Evolutionary conservation across 2,329 filamentous ascomycete genomes (phyloP), one percentile per base, ranked within the genome.

Genomic region (Graphiopsis chlorocephala): DNA sequence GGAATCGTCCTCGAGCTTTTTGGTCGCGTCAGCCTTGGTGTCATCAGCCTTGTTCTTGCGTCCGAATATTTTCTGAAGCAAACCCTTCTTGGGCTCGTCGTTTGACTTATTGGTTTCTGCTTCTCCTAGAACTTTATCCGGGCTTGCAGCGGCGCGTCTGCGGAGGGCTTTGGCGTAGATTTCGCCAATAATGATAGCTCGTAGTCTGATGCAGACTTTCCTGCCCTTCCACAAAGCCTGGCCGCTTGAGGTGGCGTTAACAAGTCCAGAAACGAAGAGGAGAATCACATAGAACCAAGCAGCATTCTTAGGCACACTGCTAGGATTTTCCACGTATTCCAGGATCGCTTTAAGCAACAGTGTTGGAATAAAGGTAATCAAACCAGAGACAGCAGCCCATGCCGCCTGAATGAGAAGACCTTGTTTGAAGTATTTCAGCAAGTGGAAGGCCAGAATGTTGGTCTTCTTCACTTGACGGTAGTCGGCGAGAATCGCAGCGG

Each of bases 271-370:
- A 47, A 93, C 83, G 47, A 96, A 94, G 8, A 99, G 86, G 2
- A 97, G 83, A 55, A 96, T 92, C 55, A 98, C 95, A 72, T 94
- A 97, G 59, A 99, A 87, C 95, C 95, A 99, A 25, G 96, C 88
- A 20, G 97, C 93, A 75, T 95, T 98, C 58, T 85, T 80, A 0
- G 95, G 93, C 0, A 90, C 90, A 3, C 83, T 81, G 0, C 86
- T 83, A 1, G 93, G 93, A 63, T 90, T 83, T 78, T 99, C 93
- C n/a, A 98, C 90, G 73, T 96, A 97, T 77, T 97, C 89, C 29
- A 99, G 83, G 66, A 99, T 98, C 17, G 90, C 90, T 75, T 93
- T 94, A 47, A 99, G 84, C 23, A 99, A 85, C 56, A 99, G 82
- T 2, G 95, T 99, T 1, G 95, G 95, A 15, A 91, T 88, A 78